These are phyloP conservation scores for Pholiota microspora DNA, from an alignment of 768 basidiomycete species.

Conservation along the genomic window DNA sequence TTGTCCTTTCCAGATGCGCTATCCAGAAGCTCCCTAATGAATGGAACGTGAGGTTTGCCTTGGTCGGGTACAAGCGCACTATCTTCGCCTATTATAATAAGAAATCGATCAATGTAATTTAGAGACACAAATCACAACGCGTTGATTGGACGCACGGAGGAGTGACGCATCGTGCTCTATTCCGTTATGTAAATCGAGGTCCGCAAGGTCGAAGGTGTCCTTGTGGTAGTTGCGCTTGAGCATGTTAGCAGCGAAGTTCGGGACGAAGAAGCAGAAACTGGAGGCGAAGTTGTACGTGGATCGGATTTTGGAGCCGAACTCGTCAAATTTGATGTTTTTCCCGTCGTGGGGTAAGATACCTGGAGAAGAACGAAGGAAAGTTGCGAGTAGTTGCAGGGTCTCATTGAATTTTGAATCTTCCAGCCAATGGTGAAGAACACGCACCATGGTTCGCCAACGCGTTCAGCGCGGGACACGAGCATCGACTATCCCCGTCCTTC, in stretches of 20 bases:
- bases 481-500: slow-evolving; percentile 62
- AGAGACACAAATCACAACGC: no score
- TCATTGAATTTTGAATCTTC: no score
- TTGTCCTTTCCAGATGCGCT: slow-evolving; percentile 58
- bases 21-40: slow-evolving; percentile 55
- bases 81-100: slow-evolving; percentile 48
- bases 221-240: slow-evolving; percentile 53
- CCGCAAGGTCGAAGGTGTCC: slow-evolving; percentile 64
- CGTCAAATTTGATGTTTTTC: slow-evolving; percentile 62
- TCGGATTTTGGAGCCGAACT: slow-evolving; percentile 41
- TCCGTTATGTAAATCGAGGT: slow-evolving; percentile 71
- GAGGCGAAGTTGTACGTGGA: slow-evolving; percentile 69
- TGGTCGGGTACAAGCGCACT: slow-evolving; percentile 46
- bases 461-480: slow-evolving; percentile 74
- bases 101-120: slow-evolving; percentile 1
- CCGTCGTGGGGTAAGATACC: slow-evolving; percentile 72
- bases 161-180: slow-evolving; percentile 73
- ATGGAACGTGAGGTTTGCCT: slow-evolving; percentile 42
- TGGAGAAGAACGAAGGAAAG: slow-evolving; percentile 16
- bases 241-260: slow-evolving; percentile 56
- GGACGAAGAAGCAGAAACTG: slow-evolving; percentile 66
- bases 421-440: slow-evolving; percentile 6
- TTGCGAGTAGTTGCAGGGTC: no score
- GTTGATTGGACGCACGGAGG: slow-evolving; percentile 50
- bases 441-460: slow-evolving; percentile 83